phyloP scores from a whole-genome alignment of 2,329 filamentous ascomycete species.

The Cladosporium phlei region DNA sequence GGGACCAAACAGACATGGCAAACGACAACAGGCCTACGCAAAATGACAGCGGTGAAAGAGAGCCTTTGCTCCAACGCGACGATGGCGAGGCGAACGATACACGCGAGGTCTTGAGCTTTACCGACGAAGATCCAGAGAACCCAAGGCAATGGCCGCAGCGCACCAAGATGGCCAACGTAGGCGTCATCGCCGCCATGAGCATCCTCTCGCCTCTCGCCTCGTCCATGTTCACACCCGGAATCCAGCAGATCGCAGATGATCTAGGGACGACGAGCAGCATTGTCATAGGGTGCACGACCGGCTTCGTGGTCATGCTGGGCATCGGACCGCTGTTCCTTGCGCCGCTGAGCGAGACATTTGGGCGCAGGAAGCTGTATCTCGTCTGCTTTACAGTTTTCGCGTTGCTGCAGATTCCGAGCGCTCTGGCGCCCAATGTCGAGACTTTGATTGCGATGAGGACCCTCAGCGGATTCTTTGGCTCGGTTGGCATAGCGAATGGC shows the following conservation, averaged over 20 bases:
- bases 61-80: conserved; percentile 36
- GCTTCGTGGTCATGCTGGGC: conserved; percentile 48
- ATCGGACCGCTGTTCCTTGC: conserved; percentile 45
- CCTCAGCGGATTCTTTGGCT: conserved; percentile 47
- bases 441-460: conserved; percentile 43
- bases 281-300: conserved; percentile 48
- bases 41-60: conserved; percentile 30
- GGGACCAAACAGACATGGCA: background rate
- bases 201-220: conserved; percentile 45
- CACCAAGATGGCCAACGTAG: conserved; percentile 47
- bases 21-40: background rate
- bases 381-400: conserved; percentile 43
- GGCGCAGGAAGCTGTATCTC: conserved; percentile 42
- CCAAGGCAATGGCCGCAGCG: conserved; percentile 43
- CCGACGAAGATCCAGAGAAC: conserved; percentile 38
- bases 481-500: conserved; percentile 48
- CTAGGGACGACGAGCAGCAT: conserved; percentile 38
- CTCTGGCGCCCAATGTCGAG: conserved; percentile 44
- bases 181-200: conserved; percentile 48
- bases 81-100: conserved; percentile 33
- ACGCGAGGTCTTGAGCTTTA: conserved; percentile 29
- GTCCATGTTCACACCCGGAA: conserved; percentile 50
- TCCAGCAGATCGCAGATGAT: conserved; percentile 45
- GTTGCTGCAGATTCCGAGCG: conserved; percentile 45
- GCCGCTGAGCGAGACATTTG: conserved; percentile 45